Percentiles rank a stretch among this genome's conserved stretches.
These are phyloP conservation scores for Microbotryomycetes sp. DNA, from an alignment of 1,284 basidiomycete species.

Conservation along the genomic window DNA sequence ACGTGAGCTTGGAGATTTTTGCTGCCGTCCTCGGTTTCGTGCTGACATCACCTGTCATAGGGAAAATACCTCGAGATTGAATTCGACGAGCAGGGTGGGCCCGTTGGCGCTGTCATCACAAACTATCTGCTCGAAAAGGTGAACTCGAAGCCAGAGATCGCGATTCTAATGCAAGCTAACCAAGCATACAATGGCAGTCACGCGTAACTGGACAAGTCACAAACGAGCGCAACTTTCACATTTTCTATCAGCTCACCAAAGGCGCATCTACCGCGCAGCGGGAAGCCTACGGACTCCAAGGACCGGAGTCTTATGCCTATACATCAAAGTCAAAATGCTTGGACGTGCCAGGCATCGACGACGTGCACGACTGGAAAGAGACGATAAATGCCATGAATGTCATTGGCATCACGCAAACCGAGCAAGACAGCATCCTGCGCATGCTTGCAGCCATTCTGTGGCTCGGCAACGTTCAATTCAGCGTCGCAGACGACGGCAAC, in stretches of 20 bases:
- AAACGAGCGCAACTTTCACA: slow-evolving; percentile 96
- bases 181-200: no score
- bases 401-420: slow-evolving; percentile 74
- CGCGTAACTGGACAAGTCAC: slow-evolving; percentile 96
- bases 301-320: slow-evolving; percentile 91
- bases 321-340: slow-evolving; percentile 87
- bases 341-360: slow-evolving; percentile 85
- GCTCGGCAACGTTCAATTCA: slow-evolving; percentile 92
- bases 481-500: slow-evolving; percentile 80
- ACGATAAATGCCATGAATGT: slow-evolving; percentile 92
- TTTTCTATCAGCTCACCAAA: slow-evolving; percentile 99
- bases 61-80: slow-evolving; percentile 99
- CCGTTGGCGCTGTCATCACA: slow-evolving; percentile 95
- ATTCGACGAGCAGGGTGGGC: slow-evolving; percentile 89
- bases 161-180: no score
- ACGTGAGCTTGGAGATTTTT: slow-evolving; percentile 53
- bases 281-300: slow-evolving; percentile 93
- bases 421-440: slow-evolving; percentile 88
- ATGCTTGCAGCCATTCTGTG: slow-evolving; percentile 90
- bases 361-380: slow-evolving; percentile 76
- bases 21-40: no score
- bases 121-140: slow-evolving; percentile 95
- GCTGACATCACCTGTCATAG: slow-evolving; percentile 43
- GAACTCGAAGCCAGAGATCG: slow-evolving; percentile 13
- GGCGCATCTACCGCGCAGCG: slow-evolving; percentile 81